Evolutionary conservation across 306 rosid species (phyloP).

Genomic region (Quercus dentata): DNA sequence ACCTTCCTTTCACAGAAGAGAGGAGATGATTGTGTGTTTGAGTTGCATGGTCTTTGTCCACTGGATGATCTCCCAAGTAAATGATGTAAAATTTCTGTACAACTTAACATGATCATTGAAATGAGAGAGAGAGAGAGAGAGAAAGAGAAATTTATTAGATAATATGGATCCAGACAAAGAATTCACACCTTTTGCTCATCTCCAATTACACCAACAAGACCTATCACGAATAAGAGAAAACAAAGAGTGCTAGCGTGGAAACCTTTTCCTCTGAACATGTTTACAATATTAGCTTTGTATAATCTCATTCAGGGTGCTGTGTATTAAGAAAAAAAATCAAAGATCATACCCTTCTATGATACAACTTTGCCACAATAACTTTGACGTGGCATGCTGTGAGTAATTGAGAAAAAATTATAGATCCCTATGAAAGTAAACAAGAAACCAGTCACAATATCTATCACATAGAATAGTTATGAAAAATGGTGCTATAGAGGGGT

Average conservation of each 20-base stretch:
- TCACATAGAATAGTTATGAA: too few species aligned
- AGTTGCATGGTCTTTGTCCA: slow-evolving; percentile 22
- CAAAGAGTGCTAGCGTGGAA: neutral
- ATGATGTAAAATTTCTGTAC: slow-evolving; percentile 68
- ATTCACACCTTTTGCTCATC: slow-evolving; percentile 32
- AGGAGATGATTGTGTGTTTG: slow-evolving; percentile 54
- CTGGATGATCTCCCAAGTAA: slow-evolving; percentile 38
- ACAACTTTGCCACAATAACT: too few species aligned
- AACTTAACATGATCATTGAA: neutral
- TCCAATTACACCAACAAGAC: slow-evolving; percentile 30
- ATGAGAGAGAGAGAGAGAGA: neutral
- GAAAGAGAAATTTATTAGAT: neutral
- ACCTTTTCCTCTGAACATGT: slow-evolving; percentile 21
- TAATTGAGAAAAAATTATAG: too few species aligned
- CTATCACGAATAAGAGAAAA: slow-evolving; percentile 26
- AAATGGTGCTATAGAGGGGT: too few species aligned
- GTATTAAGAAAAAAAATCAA: too few species aligned
- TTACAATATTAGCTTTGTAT: neutral
- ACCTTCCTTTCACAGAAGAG: slow-evolving; percentile 71
- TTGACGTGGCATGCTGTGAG: too few species aligned
- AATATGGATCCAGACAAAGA: neutral
- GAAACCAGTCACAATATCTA: too few species aligned
- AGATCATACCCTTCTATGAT: too few species aligned
- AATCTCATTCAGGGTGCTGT: neutral
- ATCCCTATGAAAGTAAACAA: too few species aligned